Percentiles rank a stretch among this genome's conserved stretches.
phyloP scores from a whole-genome alignment of 805 yeast genomes.

The Ogataea neopini region DNA sequence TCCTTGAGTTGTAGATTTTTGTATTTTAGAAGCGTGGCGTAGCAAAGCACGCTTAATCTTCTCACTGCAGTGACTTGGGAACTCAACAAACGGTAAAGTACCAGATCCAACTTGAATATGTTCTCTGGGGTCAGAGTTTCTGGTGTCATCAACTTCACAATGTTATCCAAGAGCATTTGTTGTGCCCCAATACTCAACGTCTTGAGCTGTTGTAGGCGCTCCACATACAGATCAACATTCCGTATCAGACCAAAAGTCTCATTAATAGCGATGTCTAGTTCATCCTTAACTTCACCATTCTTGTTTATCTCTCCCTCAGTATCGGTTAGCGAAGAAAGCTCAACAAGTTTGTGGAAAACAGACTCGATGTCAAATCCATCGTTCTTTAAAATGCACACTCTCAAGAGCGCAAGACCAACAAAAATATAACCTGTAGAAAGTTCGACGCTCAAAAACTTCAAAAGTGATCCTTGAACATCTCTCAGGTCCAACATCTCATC shows the following conservation, averaged over 20 bases:
- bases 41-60: constrained; percentile 39
- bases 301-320: background rate
- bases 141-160: constrained; percentile 13
- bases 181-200: constrained; percentile 26
- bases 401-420: constrained; percentile 17
- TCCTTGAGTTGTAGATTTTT: constrained; percentile 16
- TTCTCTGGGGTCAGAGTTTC: constrained; percentile 22
- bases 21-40: constrained; percentile 34
- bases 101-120: constrained; percentile 35
- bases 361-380: constrained; percentile 4
- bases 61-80: constrained; percentile 40
- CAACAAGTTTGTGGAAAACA: constrained; percentile 21
- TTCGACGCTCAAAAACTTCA: constrained; percentile 13
- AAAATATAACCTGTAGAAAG: constrained; percentile 12
- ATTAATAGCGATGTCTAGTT: constrained; percentile 29
- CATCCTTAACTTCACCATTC: constrained; percentile 14
- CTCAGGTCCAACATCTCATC: constrained; percentile 7
- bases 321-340: constrained; percentile 11
- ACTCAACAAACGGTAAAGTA: constrained; percentile 31
- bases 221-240: constrained; percentile 42
- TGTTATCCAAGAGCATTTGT: constrained; percentile 19
- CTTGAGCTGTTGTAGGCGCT: constrained; percentile 17
- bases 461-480: constrained; percentile 13
- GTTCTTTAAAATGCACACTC: constrained; percentile 20
- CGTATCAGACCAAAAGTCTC: constrained; percentile 42